Base-by-base conservation (phyloP, 2,329 filamentous ascomycete genomes). In the Penicillium sp. region DNA sequence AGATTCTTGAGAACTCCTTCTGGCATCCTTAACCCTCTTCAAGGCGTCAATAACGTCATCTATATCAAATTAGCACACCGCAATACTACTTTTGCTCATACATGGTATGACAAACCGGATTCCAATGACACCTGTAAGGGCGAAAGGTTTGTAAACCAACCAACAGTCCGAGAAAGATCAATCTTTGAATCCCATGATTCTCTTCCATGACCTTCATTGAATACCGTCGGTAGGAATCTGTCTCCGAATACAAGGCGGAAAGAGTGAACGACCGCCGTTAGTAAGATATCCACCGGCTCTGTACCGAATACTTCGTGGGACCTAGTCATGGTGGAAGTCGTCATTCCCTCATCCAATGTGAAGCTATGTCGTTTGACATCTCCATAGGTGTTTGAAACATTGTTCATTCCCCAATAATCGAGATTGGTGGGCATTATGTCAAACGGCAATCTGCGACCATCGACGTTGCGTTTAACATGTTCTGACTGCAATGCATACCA, bases 121-220 rank as follows among this genome's bases (percentile, higher is more conserved):
- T 67, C 63, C 3, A 63, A 58, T 1, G 64, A 57, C 0, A 77
- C 66, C 33, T 70, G 71, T 4, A 79, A 71, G 0, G 78, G 78
- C 47, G 74, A 77, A 11, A 80, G 62, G 23, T 75, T 77, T 0
- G 78, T 80, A 59, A 80, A 81, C 79, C 79, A 81, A 5, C 79
- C 79, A 1, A 80, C 71, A 1, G 78, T 81, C 2, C 76, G 71
- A 5, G 77, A 78, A 1, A 80, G 70, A 51, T 81, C 78, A 50
- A 80, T 74, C 1, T 68, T 69, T 0, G 69, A 49, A 49, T 77
- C 71, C 70, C 77, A 79, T 0, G 73, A 66, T 61, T 80, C 77
- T 47, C 78, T 67, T 14, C 78, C 78, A 47, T 80, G 78, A 0
- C 77, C 76, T 50, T 81, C 79, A 46, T 78, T 80, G 61, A 77